Conservation (phyloP, 768 basidiomycete species). For the Cystofilobasidium macerans region DNA sequence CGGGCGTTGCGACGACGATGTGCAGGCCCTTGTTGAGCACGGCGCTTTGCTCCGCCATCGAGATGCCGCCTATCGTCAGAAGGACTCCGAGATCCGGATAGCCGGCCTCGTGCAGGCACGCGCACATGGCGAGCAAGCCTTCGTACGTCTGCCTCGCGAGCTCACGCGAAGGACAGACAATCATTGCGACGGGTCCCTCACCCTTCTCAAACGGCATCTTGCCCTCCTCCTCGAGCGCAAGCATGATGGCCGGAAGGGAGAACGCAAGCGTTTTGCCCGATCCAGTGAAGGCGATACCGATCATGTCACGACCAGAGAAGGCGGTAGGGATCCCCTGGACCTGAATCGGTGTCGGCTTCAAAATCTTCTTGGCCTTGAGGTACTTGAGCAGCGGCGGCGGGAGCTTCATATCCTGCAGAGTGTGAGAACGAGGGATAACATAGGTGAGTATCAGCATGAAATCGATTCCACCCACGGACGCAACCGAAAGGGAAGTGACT, state of each 20-base stretch:
- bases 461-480: no score
- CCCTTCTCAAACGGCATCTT: conserved; percentile 81
- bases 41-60: conserved; percentile 94
- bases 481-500: conserved; percentile 42
- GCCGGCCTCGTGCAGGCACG: conserved; percentile 63
- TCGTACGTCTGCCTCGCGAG: conserved; percentile 95
- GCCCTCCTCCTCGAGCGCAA: conserved; percentile 82
- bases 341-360: conserved; percentile 85
- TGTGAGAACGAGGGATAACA: neutral
- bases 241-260: conserved; percentile 94
- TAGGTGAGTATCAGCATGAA: neutral
- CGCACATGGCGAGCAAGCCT: conserved; percentile 77
- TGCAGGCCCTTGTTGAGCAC: conserved; percentile 83
- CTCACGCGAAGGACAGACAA: conserved; percentile 94
- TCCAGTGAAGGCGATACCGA: conserved; percentile 97
- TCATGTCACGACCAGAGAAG: conserved; percentile 91
- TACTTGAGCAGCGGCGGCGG: conserved; percentile 71
- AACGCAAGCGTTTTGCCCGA: conserved; percentile 99
- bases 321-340: conserved; percentile 92
- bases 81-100: conserved; percentile 76
- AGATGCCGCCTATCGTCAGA: conserved; percentile 93
- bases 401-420: conserved; percentile 88
- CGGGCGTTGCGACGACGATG: conserved; percentile 92
- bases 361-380: conserved; percentile 74
- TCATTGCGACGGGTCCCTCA: conserved; percentile 92